Evolutionary conservation across 2,329 filamentous ascomycete species (phyloP).

Genomic region (Fusarium sarcochroum): DNA sequence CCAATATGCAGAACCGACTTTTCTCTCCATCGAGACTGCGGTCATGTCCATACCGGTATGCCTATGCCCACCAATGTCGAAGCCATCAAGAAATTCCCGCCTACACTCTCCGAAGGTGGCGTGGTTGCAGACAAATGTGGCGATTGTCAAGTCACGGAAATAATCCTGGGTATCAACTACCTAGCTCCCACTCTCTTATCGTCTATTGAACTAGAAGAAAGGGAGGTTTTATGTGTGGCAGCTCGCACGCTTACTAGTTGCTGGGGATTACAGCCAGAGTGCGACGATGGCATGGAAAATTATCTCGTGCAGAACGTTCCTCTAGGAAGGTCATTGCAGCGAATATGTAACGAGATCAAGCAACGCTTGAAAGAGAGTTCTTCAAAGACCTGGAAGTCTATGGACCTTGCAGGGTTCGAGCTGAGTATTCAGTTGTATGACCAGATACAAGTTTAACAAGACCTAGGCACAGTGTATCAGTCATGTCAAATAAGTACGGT

Average conservation of each 20-base stretch:
- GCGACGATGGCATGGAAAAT: background rate
- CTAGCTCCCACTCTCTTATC: background rate
- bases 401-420: constrained; percentile 4
- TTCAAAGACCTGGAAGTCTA: constrained; percentile 8
- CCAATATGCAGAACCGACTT: constrained; percentile 18
- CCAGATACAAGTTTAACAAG: background rate
- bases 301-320: background rate
- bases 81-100: background rate
- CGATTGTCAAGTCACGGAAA: constrained; percentile 5
- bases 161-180: constrained; percentile 1
- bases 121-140: constrained; percentile 17
- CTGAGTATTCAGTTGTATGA: constrained; percentile 1
- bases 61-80: constrained; percentile 13
- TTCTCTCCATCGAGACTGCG: constrained; percentile 1
- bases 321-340: background rate
- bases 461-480: background rate
- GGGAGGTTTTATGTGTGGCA: background rate
- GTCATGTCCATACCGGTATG: constrained; percentile 8
- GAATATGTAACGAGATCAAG: background rate
- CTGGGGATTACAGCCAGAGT: background rate
- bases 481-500: background rate
- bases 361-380: background rate
- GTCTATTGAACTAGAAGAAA: background rate
- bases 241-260: background rate
- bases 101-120: constrained; percentile 4